phyloP scores from a whole-genome alignment of 768 basidiomycete species.

The Suillus weaverae region DNA sequence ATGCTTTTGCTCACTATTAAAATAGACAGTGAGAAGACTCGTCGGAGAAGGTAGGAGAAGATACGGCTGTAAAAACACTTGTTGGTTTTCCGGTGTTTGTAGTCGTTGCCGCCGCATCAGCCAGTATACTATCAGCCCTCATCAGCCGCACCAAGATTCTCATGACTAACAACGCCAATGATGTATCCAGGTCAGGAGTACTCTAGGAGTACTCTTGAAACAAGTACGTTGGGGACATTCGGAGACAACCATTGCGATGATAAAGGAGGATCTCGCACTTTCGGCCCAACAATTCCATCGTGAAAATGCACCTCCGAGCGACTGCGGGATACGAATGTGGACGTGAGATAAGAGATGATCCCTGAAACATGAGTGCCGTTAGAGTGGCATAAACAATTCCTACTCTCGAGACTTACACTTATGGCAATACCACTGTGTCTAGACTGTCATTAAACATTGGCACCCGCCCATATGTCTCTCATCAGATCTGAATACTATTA shows the following conservation, averaged over 20 bases:
- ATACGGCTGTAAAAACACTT: constrained; percentile 9
- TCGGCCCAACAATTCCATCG: constrained; percentile 13
- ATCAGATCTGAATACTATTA: constrained; percentile 1
- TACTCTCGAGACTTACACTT: background rate
- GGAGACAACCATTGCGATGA: constrained; percentile 13
- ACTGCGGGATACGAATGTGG: background rate
- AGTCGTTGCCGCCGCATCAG: constrained; percentile 16
- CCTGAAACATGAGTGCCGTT: constrained; percentile 1
- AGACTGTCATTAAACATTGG: background rate
- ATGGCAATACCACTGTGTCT: background rate
- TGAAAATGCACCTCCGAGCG: constrained; percentile 8
- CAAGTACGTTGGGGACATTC: constrained; percentile 6
- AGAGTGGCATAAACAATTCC: background rate
- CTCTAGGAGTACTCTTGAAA: constrained; percentile 8
- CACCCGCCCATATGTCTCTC: background rate
- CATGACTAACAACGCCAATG: constrained; percentile 16
- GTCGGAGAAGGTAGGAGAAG: constrained; percentile 12
- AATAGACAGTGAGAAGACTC: constrained; percentile 27
- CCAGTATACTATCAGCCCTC: background rate
- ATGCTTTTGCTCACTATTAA: constrained; percentile 12
- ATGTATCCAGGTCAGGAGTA: constrained; percentile 10
- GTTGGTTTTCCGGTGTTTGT: constrained; percentile 23
- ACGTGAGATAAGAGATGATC: constrained; percentile 6
- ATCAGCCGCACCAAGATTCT: constrained; percentile 23
- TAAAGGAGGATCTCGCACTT: constrained; percentile 19